phyloP scores from a whole-genome alignment of 208 protist species.

The Leishmania tropica region DNA sequence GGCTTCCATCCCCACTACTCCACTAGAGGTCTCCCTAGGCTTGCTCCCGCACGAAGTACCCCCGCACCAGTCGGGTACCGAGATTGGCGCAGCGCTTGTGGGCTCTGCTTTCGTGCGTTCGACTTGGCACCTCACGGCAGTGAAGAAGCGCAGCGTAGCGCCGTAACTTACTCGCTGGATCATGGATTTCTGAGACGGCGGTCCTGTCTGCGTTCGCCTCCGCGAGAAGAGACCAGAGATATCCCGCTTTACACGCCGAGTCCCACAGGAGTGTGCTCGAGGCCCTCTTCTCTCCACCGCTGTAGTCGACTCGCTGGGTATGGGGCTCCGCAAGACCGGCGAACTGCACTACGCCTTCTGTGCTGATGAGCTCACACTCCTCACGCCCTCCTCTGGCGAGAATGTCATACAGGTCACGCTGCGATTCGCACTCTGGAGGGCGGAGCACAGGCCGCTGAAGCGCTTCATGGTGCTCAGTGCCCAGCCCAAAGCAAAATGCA shows the following conservation, averaged over 20 bases:
- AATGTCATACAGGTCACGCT: not conserved
- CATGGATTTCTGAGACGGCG: not conserved
- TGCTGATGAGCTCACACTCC: not conserved
- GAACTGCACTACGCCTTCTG: not conserved
- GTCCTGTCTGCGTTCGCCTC: not conserved
- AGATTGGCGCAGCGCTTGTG: not conserved
- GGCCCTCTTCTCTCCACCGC: not conserved
- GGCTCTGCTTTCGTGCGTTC: not conserved
- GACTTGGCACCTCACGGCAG: not conserved
- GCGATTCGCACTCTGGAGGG: not conserved
- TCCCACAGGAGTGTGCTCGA: not conserved
- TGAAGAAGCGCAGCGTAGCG: no score
- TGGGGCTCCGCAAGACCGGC: no score
- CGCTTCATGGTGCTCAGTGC: no score
- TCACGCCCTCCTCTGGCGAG: not conserved
- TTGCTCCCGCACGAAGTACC: not conserved
- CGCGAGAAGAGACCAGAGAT: not conserved
- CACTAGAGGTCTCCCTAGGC: not conserved
- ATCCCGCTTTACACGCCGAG: not conserved
- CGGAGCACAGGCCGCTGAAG: not conserved
- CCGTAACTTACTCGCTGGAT: not conserved
- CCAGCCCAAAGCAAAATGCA: no score
- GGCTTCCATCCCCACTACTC: not conserved
- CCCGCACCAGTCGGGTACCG: not conserved
- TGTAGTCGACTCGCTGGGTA: no score